phyloP scores from a whole-genome alignment of 164 flowering plant species.

The Nelumbo lutea region DNA sequence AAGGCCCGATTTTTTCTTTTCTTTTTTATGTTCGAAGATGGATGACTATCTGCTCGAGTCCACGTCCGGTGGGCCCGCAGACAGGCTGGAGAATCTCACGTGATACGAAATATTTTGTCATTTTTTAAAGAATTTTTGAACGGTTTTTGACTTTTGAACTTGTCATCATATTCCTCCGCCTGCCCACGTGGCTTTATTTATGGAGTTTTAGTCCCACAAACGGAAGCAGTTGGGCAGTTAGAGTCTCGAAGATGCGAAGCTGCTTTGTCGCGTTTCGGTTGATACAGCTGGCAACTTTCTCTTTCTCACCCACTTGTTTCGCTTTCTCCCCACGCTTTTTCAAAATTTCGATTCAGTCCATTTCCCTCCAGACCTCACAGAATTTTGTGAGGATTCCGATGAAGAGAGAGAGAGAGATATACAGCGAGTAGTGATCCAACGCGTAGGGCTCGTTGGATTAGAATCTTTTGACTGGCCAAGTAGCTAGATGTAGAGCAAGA shows the following conservation, averaged over 20 bases:
- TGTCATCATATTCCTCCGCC: neutral
- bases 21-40: no score
- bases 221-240: slow-evolving; percentile 25
- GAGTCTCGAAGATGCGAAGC: neutral
- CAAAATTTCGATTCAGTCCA: no score
- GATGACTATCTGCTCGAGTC: neutral
- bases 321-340: no score
- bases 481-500: no score
- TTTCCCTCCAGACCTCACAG: no score
- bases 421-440: no score
- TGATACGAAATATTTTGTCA: slow-evolving; percentile 16
- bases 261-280: slow-evolving; percentile 6
- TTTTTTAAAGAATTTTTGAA: slow-evolving; percentile 13
- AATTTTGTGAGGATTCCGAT: no score
- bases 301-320: neutral
- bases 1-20: slow-evolving; percentile 18
- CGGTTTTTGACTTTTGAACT: slow-evolving; percentile 17
- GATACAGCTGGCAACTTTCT: slow-evolving; percentile 7
- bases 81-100: slow-evolving; percentile 79
- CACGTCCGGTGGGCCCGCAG: slow-evolving; percentile 37
- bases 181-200: slow-evolving; percentile 11
- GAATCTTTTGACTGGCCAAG: no score
- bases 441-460: no score
- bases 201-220: neutral
- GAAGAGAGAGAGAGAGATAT: no score